Evolutionary conservation across 2,329 filamentous ascomycete genomes (phyloP).

Genomic region (Xylaria polymorpha): DNA sequence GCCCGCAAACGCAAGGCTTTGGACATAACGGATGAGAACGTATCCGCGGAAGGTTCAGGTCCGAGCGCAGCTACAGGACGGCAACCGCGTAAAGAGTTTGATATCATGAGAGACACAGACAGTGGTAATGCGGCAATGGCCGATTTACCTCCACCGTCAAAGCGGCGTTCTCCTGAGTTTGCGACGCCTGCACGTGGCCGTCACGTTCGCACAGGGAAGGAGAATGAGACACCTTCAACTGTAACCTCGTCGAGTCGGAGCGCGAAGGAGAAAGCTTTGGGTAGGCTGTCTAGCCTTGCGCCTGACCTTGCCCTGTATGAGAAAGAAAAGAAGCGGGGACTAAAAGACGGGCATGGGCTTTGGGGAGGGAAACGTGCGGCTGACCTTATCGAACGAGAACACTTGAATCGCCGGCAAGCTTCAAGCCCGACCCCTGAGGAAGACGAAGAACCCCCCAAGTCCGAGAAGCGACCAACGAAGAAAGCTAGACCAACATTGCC

Average conservation of each 20-base stretch:
- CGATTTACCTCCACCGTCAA: slow-evolving; percentile 49
- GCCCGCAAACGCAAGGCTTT: slow-evolving; percentile 63
- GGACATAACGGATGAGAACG: slow-evolving; percentile 63
- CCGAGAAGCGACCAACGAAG: slow-evolving; percentile 68
- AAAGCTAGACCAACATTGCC: slow-evolving; percentile 71
- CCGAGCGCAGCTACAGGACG: slow-evolving; percentile 60
- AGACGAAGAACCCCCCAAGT: slow-evolving; percentile 52
- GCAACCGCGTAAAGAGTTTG: slow-evolving; percentile 56
- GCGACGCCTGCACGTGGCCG: slow-evolving; percentile 66
- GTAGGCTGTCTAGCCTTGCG: slow-evolving; percentile 79
- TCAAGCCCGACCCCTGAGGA: slow-evolving; percentile 53
- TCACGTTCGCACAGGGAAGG: slow-evolving; percentile 72
- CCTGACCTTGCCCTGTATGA: slow-evolving; percentile 91
- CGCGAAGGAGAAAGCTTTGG: slow-evolving; percentile 87
- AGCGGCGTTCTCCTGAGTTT: slow-evolving; percentile 50
- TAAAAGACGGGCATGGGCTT: slow-evolving; percentile 60
- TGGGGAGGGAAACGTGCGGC: slow-evolving; percentile 74
- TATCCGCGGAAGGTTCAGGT: slow-evolving; percentile 59
- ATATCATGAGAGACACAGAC: slow-evolving; percentile 59
- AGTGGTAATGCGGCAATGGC: slow-evolving; percentile 51
- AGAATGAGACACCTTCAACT: slow-evolving; percentile 82
- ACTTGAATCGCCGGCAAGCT: slow-evolving; percentile 50
- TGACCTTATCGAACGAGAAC: slow-evolving; percentile 66
- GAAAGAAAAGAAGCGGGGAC: slow-evolving; percentile 85
- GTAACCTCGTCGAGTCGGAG: slow-evolving; percentile 79